Conservation (phyloP, 331 rosid genomes). For the Rhamnella rubrinervis region DNA sequence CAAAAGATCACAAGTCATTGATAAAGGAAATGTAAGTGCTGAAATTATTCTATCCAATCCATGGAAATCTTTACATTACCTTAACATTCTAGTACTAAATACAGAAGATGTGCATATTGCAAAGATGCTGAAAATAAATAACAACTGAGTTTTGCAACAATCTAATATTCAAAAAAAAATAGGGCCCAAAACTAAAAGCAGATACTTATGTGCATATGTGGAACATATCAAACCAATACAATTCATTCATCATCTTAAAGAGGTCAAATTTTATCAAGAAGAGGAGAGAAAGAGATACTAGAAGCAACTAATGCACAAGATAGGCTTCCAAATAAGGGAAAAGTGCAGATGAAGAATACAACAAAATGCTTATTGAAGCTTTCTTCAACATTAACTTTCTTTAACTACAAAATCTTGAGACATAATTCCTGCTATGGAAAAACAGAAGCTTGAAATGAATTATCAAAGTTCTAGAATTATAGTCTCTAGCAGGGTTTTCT, state of each 20-base stretch:
- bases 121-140: not conserved
- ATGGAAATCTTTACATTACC: no score
- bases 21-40: no score
- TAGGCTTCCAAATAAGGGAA: not conserved
- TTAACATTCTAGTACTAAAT: not conserved
- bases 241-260: no score
- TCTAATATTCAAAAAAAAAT: not conserved
- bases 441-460: not conserved
- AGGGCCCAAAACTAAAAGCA: not conserved
- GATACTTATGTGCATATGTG: not conserved
- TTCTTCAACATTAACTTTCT: not conserved
- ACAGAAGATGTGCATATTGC: not conserved
- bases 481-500: not conserved
- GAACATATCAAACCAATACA: no score
- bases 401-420: not conserved
- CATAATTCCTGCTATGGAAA: no score
- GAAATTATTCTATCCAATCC: no score
- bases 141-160: not conserved
- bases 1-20: no score
- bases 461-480: no score
- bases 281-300: no score
- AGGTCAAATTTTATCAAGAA: no score
- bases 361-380: not conserved
- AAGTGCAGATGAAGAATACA: not conserved
- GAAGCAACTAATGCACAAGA: not conserved